These are phyloP conservation scores for Rubroboletus satanas DNA, from an alignment of 768 basidiomycete genomes.

Conservation along the genomic window DNA sequence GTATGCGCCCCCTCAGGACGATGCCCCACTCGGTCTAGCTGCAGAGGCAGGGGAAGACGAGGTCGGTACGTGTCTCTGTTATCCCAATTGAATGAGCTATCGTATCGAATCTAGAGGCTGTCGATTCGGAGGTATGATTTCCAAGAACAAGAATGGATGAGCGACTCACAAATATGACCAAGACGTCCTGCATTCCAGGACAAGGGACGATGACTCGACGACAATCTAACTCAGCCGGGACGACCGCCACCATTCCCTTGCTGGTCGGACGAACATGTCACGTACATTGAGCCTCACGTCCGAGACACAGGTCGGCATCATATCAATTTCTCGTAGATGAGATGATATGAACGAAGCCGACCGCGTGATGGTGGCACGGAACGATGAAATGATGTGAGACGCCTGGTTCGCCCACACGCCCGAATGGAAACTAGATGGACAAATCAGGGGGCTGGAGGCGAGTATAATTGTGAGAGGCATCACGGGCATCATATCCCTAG, in stretches of 20 bases:
- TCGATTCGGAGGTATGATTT: background rate
- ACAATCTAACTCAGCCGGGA: constrained; percentile 4
- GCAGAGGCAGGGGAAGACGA: background rate
- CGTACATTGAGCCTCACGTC: constrained; percentile 1
- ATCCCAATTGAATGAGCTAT: constrained; percentile 2
- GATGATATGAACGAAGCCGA: constrained; percentile 16
- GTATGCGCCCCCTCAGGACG: background rate
- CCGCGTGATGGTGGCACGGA: constrained; percentile 9
- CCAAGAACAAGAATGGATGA: constrained; percentile 1
- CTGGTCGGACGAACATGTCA: constrained; percentile 16
- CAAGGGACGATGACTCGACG: background rate
- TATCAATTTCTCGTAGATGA: background rate
- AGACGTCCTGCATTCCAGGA: constrained; percentile 6
- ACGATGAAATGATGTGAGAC: constrained; percentile 6
- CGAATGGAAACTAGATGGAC: constrained; percentile 5
- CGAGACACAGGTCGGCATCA: constrained; percentile 1
- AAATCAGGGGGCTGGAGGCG: background rate
- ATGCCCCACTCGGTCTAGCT: background rate
- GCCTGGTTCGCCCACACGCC: constrained; percentile 10
- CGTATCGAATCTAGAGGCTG: background rate
- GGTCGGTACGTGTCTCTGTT: background rate
- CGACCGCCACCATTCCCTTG: constrained; percentile 18
- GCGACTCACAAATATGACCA: background rate
- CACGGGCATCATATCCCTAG: constrained; percentile 8
- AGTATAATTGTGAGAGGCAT: background rate